Conservation (phyloP, 805 yeast species). For the Ogataea ramenticola region DNA sequence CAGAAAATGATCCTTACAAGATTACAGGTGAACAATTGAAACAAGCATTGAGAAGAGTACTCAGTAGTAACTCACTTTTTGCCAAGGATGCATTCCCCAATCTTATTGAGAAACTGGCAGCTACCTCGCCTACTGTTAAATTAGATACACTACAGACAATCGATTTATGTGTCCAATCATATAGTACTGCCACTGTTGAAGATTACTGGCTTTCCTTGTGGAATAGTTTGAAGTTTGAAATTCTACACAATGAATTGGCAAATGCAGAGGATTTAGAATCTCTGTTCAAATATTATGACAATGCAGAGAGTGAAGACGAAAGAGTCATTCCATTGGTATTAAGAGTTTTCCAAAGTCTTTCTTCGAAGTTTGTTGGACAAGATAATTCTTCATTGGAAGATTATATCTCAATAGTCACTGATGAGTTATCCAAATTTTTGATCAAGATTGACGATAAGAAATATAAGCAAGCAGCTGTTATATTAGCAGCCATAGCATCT, state of each 20-base stretch:
- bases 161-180: conserved; percentile 44
- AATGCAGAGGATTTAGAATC: conserved; percentile 20
- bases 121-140: conserved; percentile 67
- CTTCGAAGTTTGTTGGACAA: conserved; percentile 24
- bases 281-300: conserved; percentile 21
- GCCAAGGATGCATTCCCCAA: conserved; percentile 73
- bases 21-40: conserved; percentile 73
- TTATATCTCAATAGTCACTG: conserved; percentile 22
- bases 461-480: conserved; percentile 52
- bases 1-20: conserved; percentile 80
- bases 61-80: conserved; percentile 53
- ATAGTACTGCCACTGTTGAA: conserved; percentile 40
- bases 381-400: conserved; percentile 12
- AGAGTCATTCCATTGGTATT: conserved; percentile 34
- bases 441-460: conserved; percentile 43
- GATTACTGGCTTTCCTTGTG: conserved; percentile 70
- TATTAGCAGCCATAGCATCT: conserved; percentile 49
- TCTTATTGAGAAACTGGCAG: conserved; percentile 69
- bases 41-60: conserved; percentile 47
- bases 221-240: conserved; percentile 84
- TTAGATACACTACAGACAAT: conserved; percentile 67
- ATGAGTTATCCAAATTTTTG: conserved; percentile 50
- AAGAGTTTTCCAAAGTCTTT: conserved; percentile 36
- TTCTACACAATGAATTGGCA: conserved; percentile 64
- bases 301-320: conserved; percentile 26